Evolutionary conservation across 495 filamentous ascomycete species (phyloP).

Genomic region (Diplogelasinospora grovesii): DNA sequence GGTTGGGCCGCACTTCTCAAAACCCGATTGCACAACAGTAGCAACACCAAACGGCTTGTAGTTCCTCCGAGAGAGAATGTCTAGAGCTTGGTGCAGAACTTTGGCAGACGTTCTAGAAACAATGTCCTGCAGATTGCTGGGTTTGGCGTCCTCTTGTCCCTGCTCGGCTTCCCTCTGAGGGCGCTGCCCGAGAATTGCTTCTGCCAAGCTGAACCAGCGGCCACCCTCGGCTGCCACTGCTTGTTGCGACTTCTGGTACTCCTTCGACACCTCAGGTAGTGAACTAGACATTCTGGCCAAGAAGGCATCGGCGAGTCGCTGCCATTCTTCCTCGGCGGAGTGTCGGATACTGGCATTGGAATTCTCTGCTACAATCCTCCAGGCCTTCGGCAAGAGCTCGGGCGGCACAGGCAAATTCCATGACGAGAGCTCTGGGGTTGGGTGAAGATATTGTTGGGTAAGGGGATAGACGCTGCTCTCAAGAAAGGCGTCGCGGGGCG

Average conservation of each 20-base stretch:
- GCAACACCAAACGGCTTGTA: conserved; percentile 82
- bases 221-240: conserved; percentile 51
- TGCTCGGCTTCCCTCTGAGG: too few relatives aligned
- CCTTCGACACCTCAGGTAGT: conserved; percentile 69
- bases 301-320: conserved; percentile 45
- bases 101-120: conserved; percentile 13
- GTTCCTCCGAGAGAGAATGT: conserved; percentile 46
- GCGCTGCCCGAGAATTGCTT: conserved; percentile 25
- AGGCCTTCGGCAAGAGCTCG: conserved; percentile 26
- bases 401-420: conserved; percentile 28
- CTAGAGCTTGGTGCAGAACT: conserved; percentile 27
- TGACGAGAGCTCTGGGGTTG: conserved; percentile 25
- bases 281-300: conserved; percentile 60
- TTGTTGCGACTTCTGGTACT: conserved; percentile 63
- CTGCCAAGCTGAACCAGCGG: conserved; percentile 56
- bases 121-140: conserved; percentile 1
- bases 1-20: conserved; percentile 23
- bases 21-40: conserved; percentile 46
- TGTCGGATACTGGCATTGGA: conserved; percentile 13
- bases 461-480: conserved; percentile 36
- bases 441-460: conserved; percentile 32
- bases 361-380: conserved; percentile 16
- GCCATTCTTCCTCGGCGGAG: conserved; percentile 39
- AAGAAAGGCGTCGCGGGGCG: conserved; percentile 31
- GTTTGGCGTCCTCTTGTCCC: not conserved